Evolutionary conservation across 768 basidiomycete species (phyloP), one percentile per base, ranked within the genome.

Genomic region (Myochromella boudieri): DNA sequence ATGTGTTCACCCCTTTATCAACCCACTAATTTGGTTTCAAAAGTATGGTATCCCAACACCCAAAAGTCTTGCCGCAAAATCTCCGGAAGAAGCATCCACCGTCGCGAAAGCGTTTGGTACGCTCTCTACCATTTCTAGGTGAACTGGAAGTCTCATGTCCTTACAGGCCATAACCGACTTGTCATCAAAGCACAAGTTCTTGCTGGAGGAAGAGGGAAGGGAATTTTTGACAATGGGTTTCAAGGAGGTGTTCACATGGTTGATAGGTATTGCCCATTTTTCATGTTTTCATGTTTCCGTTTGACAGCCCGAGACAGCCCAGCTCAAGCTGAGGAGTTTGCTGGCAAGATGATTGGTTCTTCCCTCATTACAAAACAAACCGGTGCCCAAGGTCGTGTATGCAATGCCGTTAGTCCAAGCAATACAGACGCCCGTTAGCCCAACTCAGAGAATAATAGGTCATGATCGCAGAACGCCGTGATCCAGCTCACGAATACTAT

Each of bases 181-280:
- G 95, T 99, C 26, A 95, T 99, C 70, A 98, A 98, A 71, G 97
- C 97, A 29, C 97, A 99, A 67, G 97, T 99, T 6, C 86, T 99
- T 45, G 97, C 97, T 54, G 97, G 97, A 60, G 97, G 97, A 53
- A 85, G 97, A 62, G 97, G 97, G 59, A 98, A 98, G 79, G 97
- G 97, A 29, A 86, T 87, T 59, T 99, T 99, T 60, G 84, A 93
- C 71, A 92, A 82, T 64, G 97, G 97, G 14, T 84, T 98, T 67
- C 87, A 97, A 68, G 97, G 97, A 47, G 97, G 97, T 70, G 97
- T 99, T 4, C 95, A 98, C 65, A 82, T 90, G 78, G 80, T 97
- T 44, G 79, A 91, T 63, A 88, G 80, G 95, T 95, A 62, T 60
- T 46, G 40, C 12, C 50, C 27, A 53, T 45, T 39, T 21, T 44